These are phyloP conservation scores for Francoa sonchifolia DNA, from an alignment of 441 rosid species.

Conservation along the genomic window DNA sequence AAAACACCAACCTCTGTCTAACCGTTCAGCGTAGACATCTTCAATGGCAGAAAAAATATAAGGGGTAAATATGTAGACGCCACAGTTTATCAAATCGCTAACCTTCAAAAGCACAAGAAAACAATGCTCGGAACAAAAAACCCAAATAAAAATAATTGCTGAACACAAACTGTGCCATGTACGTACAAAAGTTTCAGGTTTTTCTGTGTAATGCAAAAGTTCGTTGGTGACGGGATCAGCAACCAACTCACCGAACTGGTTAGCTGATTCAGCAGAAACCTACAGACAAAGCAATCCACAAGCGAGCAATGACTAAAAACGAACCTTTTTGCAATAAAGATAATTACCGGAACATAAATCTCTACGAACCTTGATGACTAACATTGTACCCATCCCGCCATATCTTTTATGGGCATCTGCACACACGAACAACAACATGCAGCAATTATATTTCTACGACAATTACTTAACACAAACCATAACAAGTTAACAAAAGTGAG, in stretches of 20 bases:
- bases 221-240: slow-evolving; percentile 75
- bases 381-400: slow-evolving; percentile 75
- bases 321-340: background rate
- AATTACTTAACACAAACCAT: no score
- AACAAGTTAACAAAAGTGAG: background rate
- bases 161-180: no score
- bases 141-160: no score
- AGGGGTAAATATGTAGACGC: slow-evolving; percentile 71
- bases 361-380: slow-evolving; percentile 65
- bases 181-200: slow-evolving; percentile 88
- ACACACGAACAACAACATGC: background rate
- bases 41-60: slow-evolving; percentile 62
- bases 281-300: slow-evolving; percentile 13
- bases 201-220: slow-evolving; percentile 78
- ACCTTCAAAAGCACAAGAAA: slow-evolving; percentile 33
- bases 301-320: slow-evolving; percentile 1
- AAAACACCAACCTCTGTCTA: slow-evolving; percentile 52
- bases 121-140: background rate
- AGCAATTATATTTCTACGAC: slow-evolving; percentile 6
- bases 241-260: slow-evolving; percentile 76
- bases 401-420: slow-evolving; percentile 70
- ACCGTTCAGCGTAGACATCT: slow-evolving; percentile 40
- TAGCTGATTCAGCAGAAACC: slow-evolving; percentile 93
- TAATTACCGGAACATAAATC: background rate
- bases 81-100: slow-evolving; percentile 81